phyloP scores from a whole-genome alignment of 345 rosid genomes.

The Jatropha curcas region DNA sequence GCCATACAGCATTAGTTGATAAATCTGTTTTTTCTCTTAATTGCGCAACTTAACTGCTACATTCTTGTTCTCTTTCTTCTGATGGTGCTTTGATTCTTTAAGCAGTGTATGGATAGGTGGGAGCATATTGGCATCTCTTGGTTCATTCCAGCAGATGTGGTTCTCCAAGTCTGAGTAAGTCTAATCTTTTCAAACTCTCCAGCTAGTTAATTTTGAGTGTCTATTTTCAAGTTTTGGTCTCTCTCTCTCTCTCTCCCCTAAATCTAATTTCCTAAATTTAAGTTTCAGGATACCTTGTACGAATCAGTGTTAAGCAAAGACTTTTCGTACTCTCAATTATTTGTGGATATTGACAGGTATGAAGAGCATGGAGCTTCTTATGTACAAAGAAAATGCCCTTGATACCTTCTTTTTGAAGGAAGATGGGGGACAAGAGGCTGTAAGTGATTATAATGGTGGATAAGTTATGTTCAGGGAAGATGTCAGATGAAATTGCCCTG shows the following conservation, averaged over 20 bases:
- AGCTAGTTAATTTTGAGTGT: not conserved
- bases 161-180: conserved; percentile 85
- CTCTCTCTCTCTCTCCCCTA: too few relatives aligned
- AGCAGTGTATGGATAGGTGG: conserved; percentile 97
- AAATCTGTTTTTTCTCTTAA: not conserved
- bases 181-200: not conserved
- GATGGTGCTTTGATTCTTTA: conserved; percentile 1
- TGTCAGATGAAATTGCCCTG: not conserved
- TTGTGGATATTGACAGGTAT: conserved; percentile 49
- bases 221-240: too few relatives aligned
- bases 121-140: conserved; percentile 85
- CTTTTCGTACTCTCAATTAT: not conserved
- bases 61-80: not conserved
- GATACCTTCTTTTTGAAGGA: conserved; percentile 15
- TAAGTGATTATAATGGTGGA: not conserved
- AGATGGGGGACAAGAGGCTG: not conserved
- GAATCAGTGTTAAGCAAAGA: not conserved
- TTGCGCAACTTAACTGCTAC: not conserved
- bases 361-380: conserved; percentile 98
- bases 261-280: not conserved
- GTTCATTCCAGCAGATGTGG: conserved; percentile 99
- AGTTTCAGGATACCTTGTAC: not conserved
- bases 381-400: conserved; percentile 95
- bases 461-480: not conserved
- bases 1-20: not conserved